These are phyloP conservation scores for Zangia roseola DNA, from an alignment of 768 basidiomycete species.

Conservation along the genomic window DNA sequence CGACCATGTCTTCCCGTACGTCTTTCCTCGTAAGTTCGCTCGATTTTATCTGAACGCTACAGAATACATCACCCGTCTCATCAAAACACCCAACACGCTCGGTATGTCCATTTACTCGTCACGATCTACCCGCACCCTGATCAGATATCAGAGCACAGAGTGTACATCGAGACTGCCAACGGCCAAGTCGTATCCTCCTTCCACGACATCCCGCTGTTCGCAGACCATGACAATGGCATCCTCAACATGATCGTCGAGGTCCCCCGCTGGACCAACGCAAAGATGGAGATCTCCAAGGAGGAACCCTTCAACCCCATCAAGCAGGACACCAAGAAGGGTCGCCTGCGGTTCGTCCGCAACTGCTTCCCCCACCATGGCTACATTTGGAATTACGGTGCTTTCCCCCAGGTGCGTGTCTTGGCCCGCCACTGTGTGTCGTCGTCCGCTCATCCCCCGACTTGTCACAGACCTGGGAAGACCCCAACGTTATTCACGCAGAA, in stretches of 20 bases:
- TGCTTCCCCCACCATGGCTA: conserved; percentile 99
- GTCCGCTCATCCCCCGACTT: background rate
- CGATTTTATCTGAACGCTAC: conserved; percentile 7
- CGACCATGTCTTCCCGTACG: conserved; percentile 42
- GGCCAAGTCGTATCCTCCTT: conserved; percentile 80
- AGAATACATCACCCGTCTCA: conserved; percentile 75
- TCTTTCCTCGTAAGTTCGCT: conserved; percentile 6
- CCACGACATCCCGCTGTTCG: conserved; percentile 98
- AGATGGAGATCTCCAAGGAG: conserved; percentile 99
- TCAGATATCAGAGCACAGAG: conserved; percentile 78
- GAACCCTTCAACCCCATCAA: conserved; percentile 99
- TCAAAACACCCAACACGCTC: conserved; percentile 90
- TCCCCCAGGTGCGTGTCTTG: conserved; percentile 75
- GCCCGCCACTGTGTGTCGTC: background rate
- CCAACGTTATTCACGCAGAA: conserved; percentile 80
- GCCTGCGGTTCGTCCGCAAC: conserved; percentile 95
- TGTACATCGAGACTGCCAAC: conserved; percentile 91
- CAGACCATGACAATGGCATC: conserved; percentile 91
- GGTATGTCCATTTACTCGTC: conserved; percentile 48
- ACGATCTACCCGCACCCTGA: conserved; percentile 15
- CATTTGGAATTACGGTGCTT: conserved; percentile 99
- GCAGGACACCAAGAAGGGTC: conserved; percentile 97
- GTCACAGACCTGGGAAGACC: conserved; percentile 96
- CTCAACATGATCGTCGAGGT: conserved; percentile 99
- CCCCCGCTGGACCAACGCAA: conserved; percentile 99